These are phyloP conservation scores for Phlyctochytrium arcticum DNA, from an alignment of 192 early-diverging fungal genomes.

Conservation along the genomic window DNA sequence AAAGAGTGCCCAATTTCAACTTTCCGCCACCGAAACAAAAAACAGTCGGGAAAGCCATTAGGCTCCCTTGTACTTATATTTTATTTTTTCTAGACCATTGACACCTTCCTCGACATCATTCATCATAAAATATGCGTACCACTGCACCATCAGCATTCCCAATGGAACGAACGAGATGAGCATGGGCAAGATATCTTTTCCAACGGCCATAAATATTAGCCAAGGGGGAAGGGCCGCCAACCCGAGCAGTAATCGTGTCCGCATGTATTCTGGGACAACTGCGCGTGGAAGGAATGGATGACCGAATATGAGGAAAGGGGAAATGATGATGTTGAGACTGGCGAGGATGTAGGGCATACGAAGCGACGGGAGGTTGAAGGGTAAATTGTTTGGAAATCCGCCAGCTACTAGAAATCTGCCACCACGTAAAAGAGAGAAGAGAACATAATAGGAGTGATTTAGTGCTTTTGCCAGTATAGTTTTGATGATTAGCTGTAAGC, in stretches of 20 bases:
- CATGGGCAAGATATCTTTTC: not conserved
- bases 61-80: constrained; percentile 3
- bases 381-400: not conserved
- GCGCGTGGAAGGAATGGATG: not conserved
- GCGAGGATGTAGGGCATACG: too few relatives aligned
- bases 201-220: not conserved
- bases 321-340: too few relatives aligned
- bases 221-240: not conserved
- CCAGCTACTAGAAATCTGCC: not conserved
- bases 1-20: too few relatives aligned
- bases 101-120: not conserved
- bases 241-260: not conserved
- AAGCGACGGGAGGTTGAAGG: too few relatives aligned
- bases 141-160: not conserved
- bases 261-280: not conserved
- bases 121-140: not conserved
- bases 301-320: not conserved
- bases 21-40: too few relatives aligned
- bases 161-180: not conserved
- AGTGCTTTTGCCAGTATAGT: not conserved
- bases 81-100: not conserved
- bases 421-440: not conserved
- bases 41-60: not conserved
- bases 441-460: not conserved
- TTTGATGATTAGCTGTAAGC: not conserved